phyloP scores from a whole-genome alignment of 2,329 filamentous ascomycete species.

The Colletotrichum tanaceti region DNA sequence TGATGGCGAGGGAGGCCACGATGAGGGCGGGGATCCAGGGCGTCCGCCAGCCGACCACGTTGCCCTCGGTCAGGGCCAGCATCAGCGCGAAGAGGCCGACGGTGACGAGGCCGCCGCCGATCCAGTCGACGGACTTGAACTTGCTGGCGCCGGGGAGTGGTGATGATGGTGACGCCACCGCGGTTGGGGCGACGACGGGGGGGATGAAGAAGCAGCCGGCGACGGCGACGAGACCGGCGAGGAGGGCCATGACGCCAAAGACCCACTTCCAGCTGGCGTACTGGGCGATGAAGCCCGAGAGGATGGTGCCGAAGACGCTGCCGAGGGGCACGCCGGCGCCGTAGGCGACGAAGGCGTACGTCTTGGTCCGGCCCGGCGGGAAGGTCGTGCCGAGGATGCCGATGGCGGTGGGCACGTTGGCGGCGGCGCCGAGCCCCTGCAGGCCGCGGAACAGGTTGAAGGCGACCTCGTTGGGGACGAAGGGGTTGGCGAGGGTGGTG shows the following conservation, averaged over 20 bases:
- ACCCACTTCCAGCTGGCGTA: constrained; percentile 75
- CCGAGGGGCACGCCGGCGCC: constrained; percentile 74
- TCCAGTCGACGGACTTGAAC: constrained; percentile 71
- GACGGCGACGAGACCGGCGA: constrained; percentile 67
- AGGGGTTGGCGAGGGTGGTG: constrained; percentile 70
- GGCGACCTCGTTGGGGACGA: constrained; percentile 73
- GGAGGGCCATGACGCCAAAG: constrained; percentile 72
- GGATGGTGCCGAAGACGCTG: constrained; percentile 71
- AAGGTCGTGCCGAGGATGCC: constrained; percentile 77
- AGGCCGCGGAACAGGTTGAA: constrained; percentile 75
- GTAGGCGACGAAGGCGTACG: constrained; percentile 76
- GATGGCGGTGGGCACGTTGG: constrained; percentile 77
- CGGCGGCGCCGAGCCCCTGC: constrained; percentile 75
- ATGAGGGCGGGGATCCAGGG: constrained; percentile 72
- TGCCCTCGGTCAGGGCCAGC: constrained; percentile 76
- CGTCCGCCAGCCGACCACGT: constrained; percentile 74
- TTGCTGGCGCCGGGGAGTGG: no score
- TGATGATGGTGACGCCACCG: no score
- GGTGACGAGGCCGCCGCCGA: constrained; percentile 73
- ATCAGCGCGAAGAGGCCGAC: constrained; percentile 70
- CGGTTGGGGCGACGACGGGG: constrained; percentile 41
- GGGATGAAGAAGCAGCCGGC: constrained; percentile 72
- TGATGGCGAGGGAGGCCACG: constrained; percentile 66
- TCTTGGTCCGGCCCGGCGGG: constrained; percentile 74
- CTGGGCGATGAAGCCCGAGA: constrained; percentile 72